Conservation (phyloP, 2,329 filamentous ascomycete species). For the Zymoseptoria ardabiliae region DNA sequence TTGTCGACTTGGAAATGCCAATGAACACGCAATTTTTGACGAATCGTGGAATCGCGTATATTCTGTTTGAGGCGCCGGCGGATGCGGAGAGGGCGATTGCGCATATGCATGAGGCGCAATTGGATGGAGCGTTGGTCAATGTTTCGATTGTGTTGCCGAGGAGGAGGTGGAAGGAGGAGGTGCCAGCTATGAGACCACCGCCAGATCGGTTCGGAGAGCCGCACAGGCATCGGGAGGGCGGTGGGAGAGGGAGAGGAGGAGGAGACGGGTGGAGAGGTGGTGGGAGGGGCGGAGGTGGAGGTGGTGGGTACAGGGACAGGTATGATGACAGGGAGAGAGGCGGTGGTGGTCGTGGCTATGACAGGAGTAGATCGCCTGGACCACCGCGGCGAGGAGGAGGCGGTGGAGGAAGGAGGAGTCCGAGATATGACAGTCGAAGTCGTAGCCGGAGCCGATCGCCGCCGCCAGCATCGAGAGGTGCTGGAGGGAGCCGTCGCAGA, state of each 20-base stretch:
- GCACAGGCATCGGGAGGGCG: conserved; percentile 25
- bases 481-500: conserved; percentile 10
- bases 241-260: conserved; percentile 21
- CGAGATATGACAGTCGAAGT: conserved; percentile 32
- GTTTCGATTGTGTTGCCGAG: conserved; percentile 84
- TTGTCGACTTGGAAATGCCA: conserved; percentile 81
- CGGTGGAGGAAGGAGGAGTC: conserved; percentile 25
- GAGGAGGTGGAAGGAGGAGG: conserved; percentile 72
- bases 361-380: conserved; percentile 11
- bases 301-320: conserved; percentile 25
- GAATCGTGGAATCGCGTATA: conserved; percentile 90
- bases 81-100: conserved; percentile 76
- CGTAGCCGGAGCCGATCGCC: conserved; percentile 21
- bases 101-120: conserved; percentile 95
- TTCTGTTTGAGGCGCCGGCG: conserved; percentile 68
- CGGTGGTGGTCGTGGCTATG: conserved; percentile 10
- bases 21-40: conserved; percentile 79
- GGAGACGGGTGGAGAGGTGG: conserved; percentile 22
- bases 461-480: conserved; percentile 13
- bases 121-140: conserved; percentile 69
- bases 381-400: conserved; percentile 1
- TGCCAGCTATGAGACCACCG: conserved; percentile 61
- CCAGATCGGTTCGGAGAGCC: conserved; percentile 42
- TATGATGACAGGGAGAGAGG: conserved; percentile 24
- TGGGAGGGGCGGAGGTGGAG: conserved; percentile 21